These are phyloP conservation scores for Bryum argenteum DNA, from an alignment of 225 moss, liverwort and hornwort species.

Conservation along the genomic window DNA sequence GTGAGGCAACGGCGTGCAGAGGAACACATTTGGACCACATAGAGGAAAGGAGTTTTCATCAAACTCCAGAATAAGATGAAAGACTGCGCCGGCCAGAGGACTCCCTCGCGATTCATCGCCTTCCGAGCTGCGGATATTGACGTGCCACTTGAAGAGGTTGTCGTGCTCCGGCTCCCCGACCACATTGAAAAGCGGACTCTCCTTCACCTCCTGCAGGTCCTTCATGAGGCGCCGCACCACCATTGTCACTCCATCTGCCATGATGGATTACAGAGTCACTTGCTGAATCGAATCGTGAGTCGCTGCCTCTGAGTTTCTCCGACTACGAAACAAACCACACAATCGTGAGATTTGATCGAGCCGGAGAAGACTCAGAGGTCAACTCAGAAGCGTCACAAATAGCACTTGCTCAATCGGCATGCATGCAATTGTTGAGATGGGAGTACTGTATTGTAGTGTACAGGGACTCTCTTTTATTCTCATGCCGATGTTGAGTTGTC, in stretches of 20 bases:
- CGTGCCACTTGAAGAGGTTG: slow-evolving; percentile 25
- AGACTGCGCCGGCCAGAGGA: slow-evolving; percentile 11
- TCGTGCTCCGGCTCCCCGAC: slow-evolving; percentile 18
- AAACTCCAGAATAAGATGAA: slow-evolving; percentile 27
- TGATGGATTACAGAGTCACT: neutral
- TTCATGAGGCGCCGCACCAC: slow-evolving; percentile 20
- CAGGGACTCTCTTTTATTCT: no score
- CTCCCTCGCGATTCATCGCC: slow-evolving; percentile 11
- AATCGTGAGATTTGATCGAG: no score
- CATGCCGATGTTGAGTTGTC: no score
- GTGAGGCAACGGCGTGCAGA: slow-evolving; percentile 29
- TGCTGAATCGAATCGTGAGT: no score
- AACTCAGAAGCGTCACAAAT: no score
- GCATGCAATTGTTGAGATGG: no score
- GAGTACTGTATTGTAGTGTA: no score
- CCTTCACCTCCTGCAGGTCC: slow-evolving; percentile 28
- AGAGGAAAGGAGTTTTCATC: slow-evolving; percentile 14
- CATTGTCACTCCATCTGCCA: slow-evolving; percentile 22
- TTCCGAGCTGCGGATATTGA: slow-evolving; percentile 26
- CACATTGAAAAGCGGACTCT: slow-evolving; percentile 26
- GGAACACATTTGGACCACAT: slow-evolving; percentile 11
- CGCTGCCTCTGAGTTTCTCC: no score
- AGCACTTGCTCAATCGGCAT: no score
- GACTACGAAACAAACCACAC: no score
- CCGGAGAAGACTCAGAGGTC: no score